Evolutionary conservation across 2,329 filamentous ascomycete species (phyloP).

Genomic region (Claviceps purpurea): DNA sequence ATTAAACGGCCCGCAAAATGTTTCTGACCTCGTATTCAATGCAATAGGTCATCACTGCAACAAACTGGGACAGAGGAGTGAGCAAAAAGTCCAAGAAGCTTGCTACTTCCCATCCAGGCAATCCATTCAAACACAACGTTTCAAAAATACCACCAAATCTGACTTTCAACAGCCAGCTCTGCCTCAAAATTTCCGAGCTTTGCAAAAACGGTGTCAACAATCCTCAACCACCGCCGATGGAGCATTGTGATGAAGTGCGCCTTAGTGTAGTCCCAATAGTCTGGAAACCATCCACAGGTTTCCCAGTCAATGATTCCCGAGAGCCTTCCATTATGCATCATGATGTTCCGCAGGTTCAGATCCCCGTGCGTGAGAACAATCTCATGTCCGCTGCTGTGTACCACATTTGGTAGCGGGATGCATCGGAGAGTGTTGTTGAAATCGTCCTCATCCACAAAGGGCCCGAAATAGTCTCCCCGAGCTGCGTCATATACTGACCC

Average conservation of each 20-base stretch:
- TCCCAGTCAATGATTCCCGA: constrained; percentile 17
- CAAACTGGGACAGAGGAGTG: too few species aligned
- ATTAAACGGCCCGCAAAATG: too few species aligned
- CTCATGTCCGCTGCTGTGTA: constrained; percentile 1
- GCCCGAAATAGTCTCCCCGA: constrained; percentile 4
- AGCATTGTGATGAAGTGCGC: constrained; percentile 6
- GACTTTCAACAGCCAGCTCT: constrained; percentile 1
- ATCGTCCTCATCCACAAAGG: constrained; percentile 6
- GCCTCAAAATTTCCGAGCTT: not conserved
- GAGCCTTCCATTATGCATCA: constrained; percentile 13
- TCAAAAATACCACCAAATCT: not conserved
- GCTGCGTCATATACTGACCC: not conserved
- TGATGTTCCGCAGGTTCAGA: constrained; percentile 16
- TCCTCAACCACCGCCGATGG: constrained; percentile 7
- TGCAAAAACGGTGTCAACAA: not conserved
- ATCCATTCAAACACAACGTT: too few species aligned
- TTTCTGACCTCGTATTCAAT: too few species aligned
- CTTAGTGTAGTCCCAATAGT: constrained; percentile 15
- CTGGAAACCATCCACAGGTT: constrained; percentile 12
- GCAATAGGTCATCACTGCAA: too few species aligned
- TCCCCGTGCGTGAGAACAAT: constrained; percentile 30
- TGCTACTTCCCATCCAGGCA: too few species aligned
- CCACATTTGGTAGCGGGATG: not conserved
- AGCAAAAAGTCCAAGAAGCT: too few species aligned
- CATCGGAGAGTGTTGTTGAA: constrained; percentile 5